These are phyloP conservation scores for Solanum pinnatisectum DNA, from an alignment of 257 asterid species.

Conservation along the genomic window DNA sequence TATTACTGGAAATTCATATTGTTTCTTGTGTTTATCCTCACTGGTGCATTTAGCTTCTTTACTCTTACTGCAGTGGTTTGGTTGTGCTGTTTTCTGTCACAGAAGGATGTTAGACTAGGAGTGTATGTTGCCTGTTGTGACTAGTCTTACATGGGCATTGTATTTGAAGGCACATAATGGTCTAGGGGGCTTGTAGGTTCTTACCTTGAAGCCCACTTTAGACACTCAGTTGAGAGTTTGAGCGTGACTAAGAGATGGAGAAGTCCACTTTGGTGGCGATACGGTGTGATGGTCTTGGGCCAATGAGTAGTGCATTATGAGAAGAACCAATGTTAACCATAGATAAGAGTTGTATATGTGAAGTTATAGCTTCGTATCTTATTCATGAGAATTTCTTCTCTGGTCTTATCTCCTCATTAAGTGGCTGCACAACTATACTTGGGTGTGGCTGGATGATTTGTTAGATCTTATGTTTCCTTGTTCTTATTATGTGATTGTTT, in stretches of 20 bases:
- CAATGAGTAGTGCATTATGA: not conserved
- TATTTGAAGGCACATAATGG: not conserved
- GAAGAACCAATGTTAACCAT: not conserved
- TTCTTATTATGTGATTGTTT: not conserved
- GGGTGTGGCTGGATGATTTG: not conserved
- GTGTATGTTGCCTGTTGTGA: not conserved
- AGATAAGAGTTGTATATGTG: not conserved
- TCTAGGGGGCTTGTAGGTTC: not conserved
- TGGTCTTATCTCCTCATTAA: not conserved
- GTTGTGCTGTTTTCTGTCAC: not conserved
- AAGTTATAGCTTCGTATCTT: not conserved
- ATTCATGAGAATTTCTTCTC: not conserved
- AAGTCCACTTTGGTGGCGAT: not conserved
- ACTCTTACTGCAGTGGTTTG: not conserved
- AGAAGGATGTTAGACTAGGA: not conserved
- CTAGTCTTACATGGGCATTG: not conserved
- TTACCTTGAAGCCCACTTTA: not conserved
- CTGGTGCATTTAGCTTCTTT: not conserved
- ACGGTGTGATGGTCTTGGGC: not conserved
- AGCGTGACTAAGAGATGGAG: not conserved
- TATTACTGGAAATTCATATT: not conserved
- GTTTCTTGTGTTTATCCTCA: not conserved
- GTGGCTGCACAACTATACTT: not conserved
- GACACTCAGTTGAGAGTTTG: not conserved
- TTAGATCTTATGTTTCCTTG: not conserved